Percentiles rank a stretch among this genome's conserved stretches.
Conservation (phyloP, 2,329 filamentous ascomycete genomes). For the Clonostachys byssicola region DNA sequence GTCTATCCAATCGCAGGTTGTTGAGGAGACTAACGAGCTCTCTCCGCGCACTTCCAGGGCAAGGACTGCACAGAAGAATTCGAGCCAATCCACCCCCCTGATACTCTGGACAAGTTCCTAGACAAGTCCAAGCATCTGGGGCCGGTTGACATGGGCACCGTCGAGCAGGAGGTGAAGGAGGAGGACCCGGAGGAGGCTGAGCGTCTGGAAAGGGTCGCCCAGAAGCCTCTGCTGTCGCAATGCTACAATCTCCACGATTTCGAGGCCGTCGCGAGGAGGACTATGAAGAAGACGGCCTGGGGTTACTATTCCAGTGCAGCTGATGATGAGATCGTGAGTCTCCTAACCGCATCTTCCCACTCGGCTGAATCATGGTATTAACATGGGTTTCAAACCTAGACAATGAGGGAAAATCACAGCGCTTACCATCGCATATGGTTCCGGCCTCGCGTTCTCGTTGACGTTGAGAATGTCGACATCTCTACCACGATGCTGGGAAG, state of each 20-base stretch:
- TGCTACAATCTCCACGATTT: constrained; percentile 97
- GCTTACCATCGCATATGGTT: constrained; percentile 99
- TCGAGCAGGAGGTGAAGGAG: constrained; percentile 66
- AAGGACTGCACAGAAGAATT: constrained; percentile 93
- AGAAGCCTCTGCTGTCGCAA: constrained; percentile 77
- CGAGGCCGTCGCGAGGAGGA: constrained; percentile 80
- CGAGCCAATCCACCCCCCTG: constrained; percentile 82
- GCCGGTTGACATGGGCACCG: constrained; percentile 82
- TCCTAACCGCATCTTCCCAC: background rate
- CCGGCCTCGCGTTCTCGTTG: constrained; percentile 80
- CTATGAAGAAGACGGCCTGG: constrained; percentile 98
- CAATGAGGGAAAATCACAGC: constrained; percentile 89
- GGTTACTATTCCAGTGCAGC: constrained; percentile 95
- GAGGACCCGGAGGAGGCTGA: constrained; percentile 57
- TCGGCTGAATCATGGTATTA: no score
- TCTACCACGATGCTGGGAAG: constrained; percentile 91
- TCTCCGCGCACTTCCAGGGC: constrained; percentile 38
- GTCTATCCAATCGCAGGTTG: background rate
- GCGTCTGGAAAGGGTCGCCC: constrained; percentile 67
- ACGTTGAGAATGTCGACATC: constrained; percentile 84
- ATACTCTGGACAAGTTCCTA: constrained; percentile 83
- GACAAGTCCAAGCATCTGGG: constrained; percentile 83
- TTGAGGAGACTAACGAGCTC: background rate
- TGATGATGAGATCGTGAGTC: constrained; percentile 36
- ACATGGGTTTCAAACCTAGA: constrained; percentile 46